Conservation (phyloP, 192 early-diverging fungal genomes). For the Phycomyces nitens region DNA sequence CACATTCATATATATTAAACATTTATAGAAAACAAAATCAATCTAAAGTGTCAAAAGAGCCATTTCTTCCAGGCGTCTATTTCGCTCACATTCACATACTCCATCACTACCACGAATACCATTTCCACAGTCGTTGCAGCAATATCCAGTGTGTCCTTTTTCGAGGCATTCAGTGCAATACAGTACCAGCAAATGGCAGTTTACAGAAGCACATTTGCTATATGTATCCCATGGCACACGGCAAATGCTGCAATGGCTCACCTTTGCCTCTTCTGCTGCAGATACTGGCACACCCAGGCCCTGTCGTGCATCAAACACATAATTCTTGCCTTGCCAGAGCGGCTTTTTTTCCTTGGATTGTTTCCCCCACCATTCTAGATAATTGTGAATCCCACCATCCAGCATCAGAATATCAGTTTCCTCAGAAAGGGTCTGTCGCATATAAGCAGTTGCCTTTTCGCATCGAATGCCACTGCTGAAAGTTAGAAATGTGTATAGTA, state of each 20-base stretch:
- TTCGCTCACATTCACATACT: slow-evolving; percentile 22
- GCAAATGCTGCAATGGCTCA: slow-evolving; percentile 42
- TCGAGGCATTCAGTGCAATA: slow-evolving; percentile 28
- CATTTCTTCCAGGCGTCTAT: slow-evolving; percentile 16
- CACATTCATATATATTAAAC: neutral
- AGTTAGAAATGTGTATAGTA: neutral
- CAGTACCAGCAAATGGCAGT: slow-evolving; percentile 53
- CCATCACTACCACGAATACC: neutral
- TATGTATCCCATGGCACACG: slow-evolving; percentile 37
- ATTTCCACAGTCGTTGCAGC: slow-evolving; percentile 38
- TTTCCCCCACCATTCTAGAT: slow-evolving; percentile 54
- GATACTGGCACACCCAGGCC: slow-evolving; percentile 31
- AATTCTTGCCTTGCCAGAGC: slow-evolving; percentile 64
- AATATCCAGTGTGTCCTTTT: slow-evolving; percentile 27
- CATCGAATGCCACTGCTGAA: slow-evolving; percentile 33
- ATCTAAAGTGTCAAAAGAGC: neutral
- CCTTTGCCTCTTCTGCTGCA: slow-evolving; percentile 6
- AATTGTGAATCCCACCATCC: slow-evolving; percentile 70
- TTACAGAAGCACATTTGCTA: slow-evolving; percentile 45
- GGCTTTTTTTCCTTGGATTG: slow-evolving; percentile 31
- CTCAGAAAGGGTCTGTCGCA: slow-evolving; percentile 40
- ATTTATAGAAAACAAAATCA: slow-evolving; percentile 3
- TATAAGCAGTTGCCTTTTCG: slow-evolving; percentile 60
- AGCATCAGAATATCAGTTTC: slow-evolving; percentile 56
- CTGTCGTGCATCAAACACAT: slow-evolving; percentile 72